Evolutionary conservation across 2,329 filamentous ascomycete genomes (phyloP), one percentile per base, ranked within the genome.

Genomic region (Penicillium hordei): DNA sequence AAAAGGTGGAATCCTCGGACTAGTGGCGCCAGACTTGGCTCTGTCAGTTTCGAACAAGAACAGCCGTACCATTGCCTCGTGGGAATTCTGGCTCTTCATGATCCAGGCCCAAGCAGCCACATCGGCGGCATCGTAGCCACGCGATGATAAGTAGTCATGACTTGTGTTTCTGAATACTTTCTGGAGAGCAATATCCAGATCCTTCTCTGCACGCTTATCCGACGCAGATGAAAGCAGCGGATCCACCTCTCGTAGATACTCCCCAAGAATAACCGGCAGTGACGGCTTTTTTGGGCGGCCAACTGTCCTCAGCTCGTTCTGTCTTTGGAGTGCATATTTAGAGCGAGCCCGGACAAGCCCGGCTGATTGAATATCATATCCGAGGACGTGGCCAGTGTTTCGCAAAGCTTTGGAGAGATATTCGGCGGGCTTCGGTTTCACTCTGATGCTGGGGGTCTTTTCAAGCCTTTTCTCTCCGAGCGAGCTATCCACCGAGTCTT

Each of bases 61-160:
- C 21, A 80, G 63, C 29, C 78, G 72, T 39, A 69, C 60, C 27
- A 70, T 68, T n/a, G 78, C 74, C 40, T 69, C 65, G 38, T 75
- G 70, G 4, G 72, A 40, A 21, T 67, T 69, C 5, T 66, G 60
- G 51, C 76, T 73, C 25, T 70, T 75, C 50, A 81, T 65, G 23
- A 81, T 72, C 79, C 79, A 81, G 19, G 77, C 73, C 79, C 79
- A 81, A 19, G 69, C 63, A 56, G 76, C 70, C 27, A 81, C 72
- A 67, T 81, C 78, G 5, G 66, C 60, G 19, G 68, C 62, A 45
- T 68, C 70, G 61, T 75, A 78, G 8, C 73, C 68, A 49, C 70
- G 67, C 21, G 59, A 40, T 8, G 51, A 62, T 9, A 81, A 61
- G 43, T 70, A 75, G 7, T 63, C 56, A 31, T 72, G 38, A 25